Conservation (phyloP, 805 yeast species). For the Brettanomyces naardenensis region DNA sequence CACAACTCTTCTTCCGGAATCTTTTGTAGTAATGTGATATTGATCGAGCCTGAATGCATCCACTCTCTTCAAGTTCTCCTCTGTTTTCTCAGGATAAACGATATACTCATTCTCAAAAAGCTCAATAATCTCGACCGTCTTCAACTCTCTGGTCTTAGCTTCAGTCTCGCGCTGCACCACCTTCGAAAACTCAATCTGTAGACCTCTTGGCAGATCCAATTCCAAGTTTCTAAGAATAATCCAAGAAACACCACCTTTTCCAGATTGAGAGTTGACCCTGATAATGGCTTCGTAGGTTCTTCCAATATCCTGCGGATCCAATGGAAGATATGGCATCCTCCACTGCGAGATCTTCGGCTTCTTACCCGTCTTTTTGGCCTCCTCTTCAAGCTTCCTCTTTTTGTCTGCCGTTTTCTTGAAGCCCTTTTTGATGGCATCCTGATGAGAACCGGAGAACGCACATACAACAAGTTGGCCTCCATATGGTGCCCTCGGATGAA, state of each 20-base stretch:
- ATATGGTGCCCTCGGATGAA: slow-evolving; percentile 72
- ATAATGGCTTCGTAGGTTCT: slow-evolving; percentile 89
- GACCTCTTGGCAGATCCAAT: slow-evolving; percentile 72
- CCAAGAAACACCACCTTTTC: slow-evolving; percentile 90
- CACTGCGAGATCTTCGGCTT: slow-evolving; percentile 29
- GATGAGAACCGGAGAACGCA: slow-evolving; percentile 83
- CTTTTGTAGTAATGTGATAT: slow-evolving; percentile 22
- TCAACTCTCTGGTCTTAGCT: slow-evolving; percentile 61
- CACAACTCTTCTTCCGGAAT: slow-evolving; percentile 35
- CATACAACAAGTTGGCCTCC: slow-evolving; percentile 79
- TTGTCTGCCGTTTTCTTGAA: slow-evolving; percentile 39
- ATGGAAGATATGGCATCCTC: slow-evolving; percentile 76
- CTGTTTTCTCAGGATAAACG: slow-evolving; percentile 18
- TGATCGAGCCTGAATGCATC: slow-evolving; percentile 18
- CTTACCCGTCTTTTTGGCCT: slow-evolving; percentile 13
- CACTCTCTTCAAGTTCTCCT: slow-evolving; percentile 10
- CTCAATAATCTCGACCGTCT: slow-evolving; percentile 52
- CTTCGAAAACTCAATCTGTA: slow-evolving; percentile 69
- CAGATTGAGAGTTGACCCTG: slow-evolving; percentile 81
- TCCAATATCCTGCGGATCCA: slow-evolving; percentile 81
- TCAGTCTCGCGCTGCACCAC: slow-evolving; percentile 68
- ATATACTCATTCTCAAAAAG: slow-evolving; percentile 57
- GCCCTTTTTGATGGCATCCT: slow-evolving; percentile 84
- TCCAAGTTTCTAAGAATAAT: slow-evolving; percentile 68
- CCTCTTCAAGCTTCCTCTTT: slow-evolving; percentile 15